Base-by-base conservation (phyloP, 2,329 filamentous ascomycete species). In the Blumeriella jaapii region DNA sequence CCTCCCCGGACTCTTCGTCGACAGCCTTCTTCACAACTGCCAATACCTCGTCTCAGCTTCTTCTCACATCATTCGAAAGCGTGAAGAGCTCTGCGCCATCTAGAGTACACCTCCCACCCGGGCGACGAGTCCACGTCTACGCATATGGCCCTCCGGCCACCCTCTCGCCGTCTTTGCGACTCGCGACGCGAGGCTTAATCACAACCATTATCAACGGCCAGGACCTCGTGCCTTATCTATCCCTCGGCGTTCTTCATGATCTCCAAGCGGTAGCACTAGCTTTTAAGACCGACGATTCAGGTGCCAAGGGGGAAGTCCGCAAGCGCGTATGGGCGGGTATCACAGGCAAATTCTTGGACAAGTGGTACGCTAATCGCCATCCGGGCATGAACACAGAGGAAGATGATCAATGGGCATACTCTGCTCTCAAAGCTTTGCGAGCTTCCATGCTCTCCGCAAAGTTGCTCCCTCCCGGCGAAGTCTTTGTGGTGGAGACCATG, bases 81-180 rank as follows among this genome's bases (percentile, higher is more conserved):
- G 29, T 40, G 13, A 19, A 62, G 2, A 36, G 40, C 11, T 40
- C 31, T 6, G 33, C 41, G 7, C 31, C 34, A 17, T 28, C 52
- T 10, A 57, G 61, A 12, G 56, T 74, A 19, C 67, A 63, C 12
- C 64, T 86, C 0, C 82, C 82, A 0, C 49, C 76, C 0, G 74
- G 76, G 11, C 69, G 82, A 0, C 76, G 78, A 3, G 79, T 86
- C 13, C 82, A 87, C 48, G 82, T 85, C 9, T 87, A 83, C 53
- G 78, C 82, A 5, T 87, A 85, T 53, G 82, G 82, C 0, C 76
- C 81, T 2, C 80, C 81, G 0, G 72, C 78, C 0, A 79, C 78
- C 10, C 74, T 86, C 68, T 82, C 78, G 0, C 66, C 78, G 0
- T 71, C 75, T 2, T 65, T 87, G 6, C 72, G 80, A 26, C 70